Percentiles rank a stretch among this genome's conserved stretches.
Evolutionary conservation across 805 yeast genomes (phyloP).

Genomic region (Lipomyces mesembrius): DNA sequence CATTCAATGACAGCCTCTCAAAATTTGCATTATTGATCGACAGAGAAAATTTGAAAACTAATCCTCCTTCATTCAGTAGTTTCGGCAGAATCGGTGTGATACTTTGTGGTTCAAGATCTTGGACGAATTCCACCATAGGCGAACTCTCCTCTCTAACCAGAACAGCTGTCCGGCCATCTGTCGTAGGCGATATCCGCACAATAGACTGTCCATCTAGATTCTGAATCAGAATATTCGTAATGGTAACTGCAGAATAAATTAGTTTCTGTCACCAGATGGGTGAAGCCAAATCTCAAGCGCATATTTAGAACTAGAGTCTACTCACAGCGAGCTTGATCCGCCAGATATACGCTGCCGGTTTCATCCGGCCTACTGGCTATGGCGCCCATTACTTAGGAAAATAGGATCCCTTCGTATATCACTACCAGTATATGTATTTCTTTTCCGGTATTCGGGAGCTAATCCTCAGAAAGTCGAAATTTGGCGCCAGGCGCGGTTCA

Average conservation of each 20-base stretch:
- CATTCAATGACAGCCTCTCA: conserved; percentile 32
- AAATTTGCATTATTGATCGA: conserved; percentile 8
- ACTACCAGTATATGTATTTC: background rate
- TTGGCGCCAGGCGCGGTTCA: background rate
- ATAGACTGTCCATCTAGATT: conserved; percentile 13
- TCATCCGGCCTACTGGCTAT: conserved; percentile 32
- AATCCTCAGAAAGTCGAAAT: background rate
- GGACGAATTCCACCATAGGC: conserved; percentile 32
- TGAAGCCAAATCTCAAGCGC: background rate
- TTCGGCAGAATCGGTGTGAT: conserved; percentile 30
- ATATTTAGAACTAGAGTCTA: background rate
- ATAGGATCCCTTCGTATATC: background rate
- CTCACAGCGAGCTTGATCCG: conserved; percentile 31
- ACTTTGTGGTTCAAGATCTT: conserved; percentile 27
- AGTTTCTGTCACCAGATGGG: too few species aligned
- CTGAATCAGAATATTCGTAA: conserved; percentile 15
- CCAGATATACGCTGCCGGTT: conserved; percentile 21
- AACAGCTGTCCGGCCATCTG: conserved; percentile 13
- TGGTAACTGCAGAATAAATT: conserved; percentile 8
- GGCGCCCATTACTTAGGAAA: conserved; percentile 27
- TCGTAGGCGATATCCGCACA: conserved; percentile 11
- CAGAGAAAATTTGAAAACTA: conserved; percentile 22
- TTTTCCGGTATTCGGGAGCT: background rate
- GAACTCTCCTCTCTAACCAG: conserved; percentile 13
- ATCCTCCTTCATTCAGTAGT: conserved; percentile 21